Evolutionary conservation across 345 rosid species (phyloP), one percentile per base, ranked within the genome.

Genomic region (Populus deltoides): DNA sequence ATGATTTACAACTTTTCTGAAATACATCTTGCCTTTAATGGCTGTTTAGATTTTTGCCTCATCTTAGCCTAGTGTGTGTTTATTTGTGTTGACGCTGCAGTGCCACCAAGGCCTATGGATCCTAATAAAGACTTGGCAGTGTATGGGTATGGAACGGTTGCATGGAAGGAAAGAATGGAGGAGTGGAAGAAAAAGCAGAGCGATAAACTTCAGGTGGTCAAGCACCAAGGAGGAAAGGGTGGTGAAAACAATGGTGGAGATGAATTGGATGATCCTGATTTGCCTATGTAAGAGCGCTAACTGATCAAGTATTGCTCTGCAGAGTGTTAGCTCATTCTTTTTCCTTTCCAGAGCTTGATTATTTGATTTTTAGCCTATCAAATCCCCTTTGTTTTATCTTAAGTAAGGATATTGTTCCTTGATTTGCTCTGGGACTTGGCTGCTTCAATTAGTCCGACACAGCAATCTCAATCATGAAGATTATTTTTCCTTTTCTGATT

Each of bases 111-210:
- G 76, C 85, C 97, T 5, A 89, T 94, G 97, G 97, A 85, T 76
- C 97, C 97, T 63, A 89, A 89, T 53, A 94, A 92, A 78, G 98
- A 94, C 72, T 81, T 91, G 70, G 94, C 94, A 6, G 93, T 88
- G 27, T 92, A 94, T 53, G 98, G 98, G 31, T 94, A 94, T 71
- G 98, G 98, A 73, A 92, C 90, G 36, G 92, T 94, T 24, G 98
- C 98, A 5, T 94, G 98, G 98, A 94, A 94, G 77, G 93, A 92
- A 75, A 85, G 87, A 67, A 92, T 94, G 97, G 97, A 91, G 74
- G 92, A 89, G 12, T 92, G 97, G 97, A 94, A 85, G 85, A 85
- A 81, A 83, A 94, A 91, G 81, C 97, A 91, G 78, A 83, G 74
- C 33, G 94, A 90, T 68, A 94, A 88, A 78, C 86, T 83, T 75